Evolutionary conservation across 768 basidiomycete genomes (phyloP).

Genomic region (Aureoboletus auriporus): DNA sequence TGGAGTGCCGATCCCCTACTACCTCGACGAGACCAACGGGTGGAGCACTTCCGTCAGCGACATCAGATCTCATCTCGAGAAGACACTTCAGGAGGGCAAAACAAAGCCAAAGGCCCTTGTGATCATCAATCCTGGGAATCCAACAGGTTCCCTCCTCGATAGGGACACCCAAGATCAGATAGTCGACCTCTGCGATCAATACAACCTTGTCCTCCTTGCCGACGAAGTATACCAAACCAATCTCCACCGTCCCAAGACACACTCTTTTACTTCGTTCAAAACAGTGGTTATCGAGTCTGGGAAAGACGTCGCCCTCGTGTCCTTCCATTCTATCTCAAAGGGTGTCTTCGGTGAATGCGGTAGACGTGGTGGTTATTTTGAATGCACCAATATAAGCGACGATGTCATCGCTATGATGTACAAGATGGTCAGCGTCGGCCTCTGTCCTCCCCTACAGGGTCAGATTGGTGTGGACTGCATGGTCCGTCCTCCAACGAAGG

Average conservation of each 20-base stretch:
- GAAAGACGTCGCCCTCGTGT: constrained; percentile 68
- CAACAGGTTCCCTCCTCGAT: constrained; percentile 84
- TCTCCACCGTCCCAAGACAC: constrained; percentile 62
- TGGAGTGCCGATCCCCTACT: constrained; percentile 83
- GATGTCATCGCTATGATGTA: constrained; percentile 85
- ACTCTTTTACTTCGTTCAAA: constrained; percentile 93
- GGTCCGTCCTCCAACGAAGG: constrained; percentile 82
- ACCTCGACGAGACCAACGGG: constrained; percentile 74
- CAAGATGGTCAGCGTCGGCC: constrained; percentile 90
- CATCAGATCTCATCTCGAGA: constrained; percentile 63
- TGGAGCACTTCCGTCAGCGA: constrained; percentile 79
- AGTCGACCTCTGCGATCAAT: constrained; percentile 79
- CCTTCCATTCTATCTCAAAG: constrained; percentile 98
- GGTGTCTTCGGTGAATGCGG: constrained; percentile 97
- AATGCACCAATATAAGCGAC: constrained; percentile 75
- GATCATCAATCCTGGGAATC: constrained; percentile 98
- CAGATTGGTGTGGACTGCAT: constrained; percentile 93
- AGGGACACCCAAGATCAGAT: constrained; percentile 67
- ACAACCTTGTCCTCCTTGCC: constrained; percentile 85
- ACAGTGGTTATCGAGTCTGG: constrained; percentile 73
- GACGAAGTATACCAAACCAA: constrained; percentile 99
- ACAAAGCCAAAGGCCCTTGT: constrained; percentile 77
- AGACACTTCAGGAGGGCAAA: constrained; percentile 56
- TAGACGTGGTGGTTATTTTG: constrained; percentile 95
- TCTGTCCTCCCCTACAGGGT: constrained; percentile 88